phyloP scores from a whole-genome alignment of 768 basidiomycete genomes.

The Cystofilobasidium capitatum region DNA sequence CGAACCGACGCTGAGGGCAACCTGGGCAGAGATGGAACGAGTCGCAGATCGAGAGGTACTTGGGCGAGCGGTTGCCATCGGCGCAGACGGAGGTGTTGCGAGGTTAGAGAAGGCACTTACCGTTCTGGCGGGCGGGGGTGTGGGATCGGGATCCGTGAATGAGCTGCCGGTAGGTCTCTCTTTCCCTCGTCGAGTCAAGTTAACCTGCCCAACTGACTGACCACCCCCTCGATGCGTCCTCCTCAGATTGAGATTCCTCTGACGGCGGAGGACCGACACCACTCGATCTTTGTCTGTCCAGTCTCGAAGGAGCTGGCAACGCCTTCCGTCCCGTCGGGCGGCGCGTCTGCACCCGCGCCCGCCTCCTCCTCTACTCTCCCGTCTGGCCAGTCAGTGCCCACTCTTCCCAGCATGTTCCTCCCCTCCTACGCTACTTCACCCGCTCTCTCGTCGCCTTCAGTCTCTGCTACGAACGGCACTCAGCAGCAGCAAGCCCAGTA shows the following conservation, averaged over 20 bases:
- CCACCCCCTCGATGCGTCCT: constrained; percentile 11
- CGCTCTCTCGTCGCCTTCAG: neutral
- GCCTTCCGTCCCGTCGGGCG: neutral
- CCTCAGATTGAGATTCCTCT: constrained; percentile 88
- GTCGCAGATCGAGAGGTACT: constrained; percentile 85
- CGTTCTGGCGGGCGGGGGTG: constrained; percentile 79
- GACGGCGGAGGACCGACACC: constrained; percentile 76
- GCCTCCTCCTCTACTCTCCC: neutral
- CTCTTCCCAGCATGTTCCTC: too few species aligned
- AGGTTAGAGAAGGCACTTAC: constrained; percentile 88
- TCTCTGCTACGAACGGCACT: neutral
- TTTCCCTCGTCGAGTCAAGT: constrained; percentile 11
- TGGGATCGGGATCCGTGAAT: constrained; percentile 76
- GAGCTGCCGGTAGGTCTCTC: constrained; percentile 65
- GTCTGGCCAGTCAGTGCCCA: too few species aligned
- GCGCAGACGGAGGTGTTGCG: constrained; percentile 79
- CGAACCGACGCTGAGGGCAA: constrained; percentile 72
- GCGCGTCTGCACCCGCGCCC: neutral
- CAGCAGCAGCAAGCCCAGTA: neutral
- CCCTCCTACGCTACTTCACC: neutral
- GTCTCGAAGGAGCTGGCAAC: constrained; percentile 97
- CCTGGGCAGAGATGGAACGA: constrained; percentile 75
- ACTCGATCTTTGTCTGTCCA: constrained; percentile 94
- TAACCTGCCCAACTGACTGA: neutral
- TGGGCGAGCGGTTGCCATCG: constrained; percentile 81